Evolutionary conservation across 1,139 yeast genomes (phyloP).

Genomic region (Geotrichum armillariae): DNA sequence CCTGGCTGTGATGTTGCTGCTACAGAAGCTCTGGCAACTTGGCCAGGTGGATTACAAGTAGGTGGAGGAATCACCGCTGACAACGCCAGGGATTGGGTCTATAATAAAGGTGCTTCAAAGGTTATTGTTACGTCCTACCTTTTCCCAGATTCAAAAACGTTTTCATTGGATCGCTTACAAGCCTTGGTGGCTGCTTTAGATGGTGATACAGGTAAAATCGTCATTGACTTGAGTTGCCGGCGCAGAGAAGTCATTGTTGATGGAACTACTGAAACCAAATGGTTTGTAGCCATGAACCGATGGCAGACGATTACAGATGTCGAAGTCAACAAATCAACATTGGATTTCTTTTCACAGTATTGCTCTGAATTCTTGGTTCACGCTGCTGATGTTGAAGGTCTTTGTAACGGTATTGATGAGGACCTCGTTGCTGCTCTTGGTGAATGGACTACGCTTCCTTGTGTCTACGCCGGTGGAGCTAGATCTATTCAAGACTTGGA

Average conservation of each 20-base stretch:
- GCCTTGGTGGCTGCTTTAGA: slow-evolving; percentile 56
- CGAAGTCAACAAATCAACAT: slow-evolving; percentile 53
- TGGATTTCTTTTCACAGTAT: slow-evolving; percentile 55
- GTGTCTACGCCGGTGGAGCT: slow-evolving; percentile 98
- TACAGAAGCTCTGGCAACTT: slow-evolving; percentile 62
- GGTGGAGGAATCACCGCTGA: slow-evolving; percentile 87
- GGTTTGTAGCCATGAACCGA: slow-evolving; percentile 96
- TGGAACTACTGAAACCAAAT: slow-evolving; percentile 38
- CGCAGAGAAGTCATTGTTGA: slow-evolving; percentile 37
- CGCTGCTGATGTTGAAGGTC: slow-evolving; percentile 98
- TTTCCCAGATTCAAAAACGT: slow-evolving; percentile 59
- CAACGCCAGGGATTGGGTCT: slow-evolving; percentile 77
- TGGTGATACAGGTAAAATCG: slow-evolving; percentile 51
- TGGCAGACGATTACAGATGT: slow-evolving; percentile 89
- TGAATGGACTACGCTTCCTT: slow-evolving; percentile 76
- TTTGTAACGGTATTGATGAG: slow-evolving; percentile 89
- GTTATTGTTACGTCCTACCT: slow-evolving; percentile 93
- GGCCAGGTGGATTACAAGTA: slow-evolving; percentile 77
- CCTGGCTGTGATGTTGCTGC: slow-evolving; percentile 86
- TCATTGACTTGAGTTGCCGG: slow-evolving; percentile 90
- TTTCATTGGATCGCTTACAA: slow-evolving; percentile 56
- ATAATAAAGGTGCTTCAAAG: slow-evolving; percentile 62
- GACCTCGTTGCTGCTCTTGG: slow-evolving; percentile 69
- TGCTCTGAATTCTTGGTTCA: slow-evolving; percentile 89
- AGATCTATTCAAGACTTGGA: slow-evolving; percentile 65